Conservation (phyloP, 441 rosid species). For the Hura crepitans region DNA sequence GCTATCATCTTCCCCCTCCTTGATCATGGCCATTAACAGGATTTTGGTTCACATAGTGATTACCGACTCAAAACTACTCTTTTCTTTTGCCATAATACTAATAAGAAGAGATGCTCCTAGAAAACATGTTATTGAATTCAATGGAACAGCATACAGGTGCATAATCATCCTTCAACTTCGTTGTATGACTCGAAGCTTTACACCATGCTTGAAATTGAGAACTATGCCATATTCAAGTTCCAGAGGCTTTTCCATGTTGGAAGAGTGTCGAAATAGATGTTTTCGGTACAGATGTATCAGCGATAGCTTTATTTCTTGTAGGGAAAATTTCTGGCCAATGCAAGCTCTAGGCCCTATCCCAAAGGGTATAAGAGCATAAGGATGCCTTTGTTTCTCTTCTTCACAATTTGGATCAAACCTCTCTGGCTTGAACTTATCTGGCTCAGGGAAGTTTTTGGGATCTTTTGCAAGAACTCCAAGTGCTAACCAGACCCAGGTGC, state of each 20-base stretch:
- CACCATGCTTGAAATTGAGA: constrained; percentile 79
- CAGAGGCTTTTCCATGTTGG: constrained; percentile 74
- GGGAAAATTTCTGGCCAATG: constrained; percentile 75
- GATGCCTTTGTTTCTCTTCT: constrained; percentile 78
- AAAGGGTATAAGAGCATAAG: constrained; percentile 75
- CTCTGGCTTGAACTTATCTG: constrained; percentile 80
- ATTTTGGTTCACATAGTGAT: background rate
- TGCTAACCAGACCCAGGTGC: constrained; percentile 97
- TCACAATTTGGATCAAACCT: constrained; percentile 72
- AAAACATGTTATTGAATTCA: background rate
- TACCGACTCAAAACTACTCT: background rate
- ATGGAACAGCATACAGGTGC: background rate
- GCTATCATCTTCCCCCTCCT: background rate
- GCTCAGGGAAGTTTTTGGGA: constrained; percentile 80
- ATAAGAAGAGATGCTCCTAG: background rate
- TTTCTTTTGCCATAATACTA: background rate
- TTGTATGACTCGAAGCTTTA: constrained; percentile 56
- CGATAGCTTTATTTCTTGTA: constrained; percentile 72
- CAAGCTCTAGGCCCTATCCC: constrained; percentile 97
- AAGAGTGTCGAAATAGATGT: constrained; percentile 62
- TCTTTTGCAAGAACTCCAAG: constrained; percentile 84
- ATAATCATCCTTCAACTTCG: constrained; percentile 39
- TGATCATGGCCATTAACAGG: background rate
- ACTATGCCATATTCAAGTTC: constrained; percentile 74
- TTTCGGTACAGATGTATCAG: constrained; percentile 62